Evolutionary conservation across 139 green algal genomes (phyloP), one percentile per base, ranked within the genome.

Genomic region (Klebsormidium nitens): DNA sequence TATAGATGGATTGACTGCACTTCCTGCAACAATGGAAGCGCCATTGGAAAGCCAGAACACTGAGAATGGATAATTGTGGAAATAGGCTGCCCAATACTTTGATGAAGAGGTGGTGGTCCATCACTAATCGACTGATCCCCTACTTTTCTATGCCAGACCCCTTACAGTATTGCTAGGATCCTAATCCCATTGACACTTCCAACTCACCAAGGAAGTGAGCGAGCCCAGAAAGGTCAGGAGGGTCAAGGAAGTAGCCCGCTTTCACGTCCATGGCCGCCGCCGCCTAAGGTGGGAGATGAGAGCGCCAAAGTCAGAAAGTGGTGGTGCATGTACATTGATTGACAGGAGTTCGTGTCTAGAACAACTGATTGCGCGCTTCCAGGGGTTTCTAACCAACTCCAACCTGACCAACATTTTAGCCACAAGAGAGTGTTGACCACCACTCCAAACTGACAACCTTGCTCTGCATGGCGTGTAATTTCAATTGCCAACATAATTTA

Each of bases 191-290:
- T 55, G 6, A 66, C 37, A 63, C 11, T 47, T 63, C 8, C 11
- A 8, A 63, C 11, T 76, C 34, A 78, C 71, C 72, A 37, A 81
- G 23, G 74, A 96, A 96, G 70, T 96, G 90, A 0, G 90, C 89
- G 32, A 95, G 66, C 4, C 90, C 90, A 17, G 79, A 83, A 2
- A 96, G 55, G 28, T 75, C 80, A 11, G 75, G 36, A 2, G 90
- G 90, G 70, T 96, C 91, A 26, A 46, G 72, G 61, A 95, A 73
- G 59, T 66, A 85, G 32, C 90, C 91, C 26, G 95, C 85, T 5
- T 73, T 66, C 8, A 96, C 89, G 82, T 91, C 84, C 23, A 90
- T 78, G 0, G 85, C 79, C 14, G 85, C 88, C 17, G 90, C 90
- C 19, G 86, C 89, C 64, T 78, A n/a, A n/a, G n/a, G n/a, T n/a